Base-by-base conservation (phyloP, 805 yeast species). In the Ogataea pilisensis region DNA sequence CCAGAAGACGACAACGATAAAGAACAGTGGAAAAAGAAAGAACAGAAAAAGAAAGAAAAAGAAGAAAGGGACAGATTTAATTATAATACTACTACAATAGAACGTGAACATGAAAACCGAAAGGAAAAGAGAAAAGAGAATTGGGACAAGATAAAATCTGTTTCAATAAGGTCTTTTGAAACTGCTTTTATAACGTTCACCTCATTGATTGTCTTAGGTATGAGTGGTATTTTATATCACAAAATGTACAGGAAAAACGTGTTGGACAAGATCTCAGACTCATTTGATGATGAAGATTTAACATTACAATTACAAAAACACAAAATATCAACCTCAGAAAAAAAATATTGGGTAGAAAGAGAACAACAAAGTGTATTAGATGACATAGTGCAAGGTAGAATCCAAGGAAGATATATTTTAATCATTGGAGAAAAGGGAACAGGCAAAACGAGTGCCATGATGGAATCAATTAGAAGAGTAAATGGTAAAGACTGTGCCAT, bases 351-450 rank as follows among this genome's bases (percentile, higher is more conserved):
- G 91, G 84, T 85, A 1, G 76, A 73, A 36, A 68, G 95, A 30
- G 79, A 79, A 1, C 85, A 85, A 50, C 95, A 85, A 51, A 53
- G 66, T 20, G 54, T 78, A 8, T 57, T 85, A 25, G 86, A 86
- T 60, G 78, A 75, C 28, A 78, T 85, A 22, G 70, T 86, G 3
- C 57, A 72, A 8, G 95, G 95, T 1, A 61, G 70, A n/a, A 64
- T 75, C 2, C 62, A 61, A 5, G 95, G 95, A 0, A 60, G 91
- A 14, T 86, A 85, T 61, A 82, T 77, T 54, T 63, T 86, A 35
- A 55, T 86, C 9, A 74, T 86, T 31, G 95, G 95, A 24, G 95
- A 85, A 57, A 85, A 86, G 57, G 95, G 95, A 1, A 85, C 93
- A 0, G 95, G 95, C 2, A 85, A 85, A 56, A 80, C 89, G 1